Conservation (phyloP, 805 yeast genomes). For the Pichia nanzhaoensis region DNA sequence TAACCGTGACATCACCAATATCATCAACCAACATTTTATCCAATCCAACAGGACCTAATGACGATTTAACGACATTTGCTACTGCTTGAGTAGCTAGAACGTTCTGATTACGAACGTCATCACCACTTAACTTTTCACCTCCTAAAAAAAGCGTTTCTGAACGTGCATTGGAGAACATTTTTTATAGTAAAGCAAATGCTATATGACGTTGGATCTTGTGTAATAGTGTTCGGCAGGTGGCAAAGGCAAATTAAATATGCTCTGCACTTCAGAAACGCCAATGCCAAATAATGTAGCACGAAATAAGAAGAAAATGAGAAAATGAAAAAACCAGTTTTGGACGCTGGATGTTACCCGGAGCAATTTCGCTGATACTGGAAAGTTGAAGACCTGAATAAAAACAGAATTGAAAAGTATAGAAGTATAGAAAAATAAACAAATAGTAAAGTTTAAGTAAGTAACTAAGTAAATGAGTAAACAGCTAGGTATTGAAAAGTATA, state of each 20-base stretch:
- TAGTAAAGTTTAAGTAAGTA: constrained; percentile 9
- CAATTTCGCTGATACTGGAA: not conserved
- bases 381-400: not conserved
- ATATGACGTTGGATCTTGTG: too few relatives aligned
- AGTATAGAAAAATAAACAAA: constrained; percentile 8
- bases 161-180: constrained; percentile 67
- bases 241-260: too few relatives aligned
- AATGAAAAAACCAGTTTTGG: not conserved
- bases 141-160: constrained; percentile 92
- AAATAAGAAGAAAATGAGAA: not conserved
- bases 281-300: too few relatives aligned
- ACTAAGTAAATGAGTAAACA: not conserved
- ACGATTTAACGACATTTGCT: constrained; percentile 80
- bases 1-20: constrained; percentile 97
- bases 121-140: constrained; percentile 94
- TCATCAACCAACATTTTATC: constrained; percentile 99
- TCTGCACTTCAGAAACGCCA: too few relatives aligned
- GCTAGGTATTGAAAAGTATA: constrained; percentile 1
- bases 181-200: not conserved
- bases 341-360: constrained; percentile 5
- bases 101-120: constrained; percentile 93
- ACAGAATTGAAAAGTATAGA: not conserved
- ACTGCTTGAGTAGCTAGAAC: constrained; percentile 88
- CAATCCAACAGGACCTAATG: constrained; percentile 96
- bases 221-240: too few relatives aligned